A percentile compares a stretch with the other conserved stretches of the same genome.
Conservation (phyloP, 1,284 basidiomycete species). For the Bjerkandera adusta region DNA sequence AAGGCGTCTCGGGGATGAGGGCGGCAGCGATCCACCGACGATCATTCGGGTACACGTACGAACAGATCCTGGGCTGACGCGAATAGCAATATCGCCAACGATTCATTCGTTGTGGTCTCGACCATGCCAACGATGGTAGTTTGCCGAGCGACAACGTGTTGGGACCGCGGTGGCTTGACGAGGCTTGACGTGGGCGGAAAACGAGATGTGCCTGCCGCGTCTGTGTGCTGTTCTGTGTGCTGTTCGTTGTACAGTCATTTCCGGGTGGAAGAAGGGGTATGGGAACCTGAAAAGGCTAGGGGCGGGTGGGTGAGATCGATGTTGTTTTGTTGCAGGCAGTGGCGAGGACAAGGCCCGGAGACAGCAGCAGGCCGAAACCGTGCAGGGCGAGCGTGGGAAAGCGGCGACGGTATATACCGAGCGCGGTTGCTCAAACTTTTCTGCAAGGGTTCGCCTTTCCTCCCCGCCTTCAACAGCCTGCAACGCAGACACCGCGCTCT, state of each 20-base stretch:
- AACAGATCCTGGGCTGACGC: too few relatives aligned
- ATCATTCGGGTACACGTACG: too few relatives aligned
- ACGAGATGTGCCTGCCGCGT: background rate
- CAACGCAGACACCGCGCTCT: constrained; percentile 9
- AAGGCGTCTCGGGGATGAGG: too few relatives aligned
- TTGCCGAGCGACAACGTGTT: too few relatives aligned
- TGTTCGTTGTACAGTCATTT: background rate
- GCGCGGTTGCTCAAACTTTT: constrained; percentile 7
- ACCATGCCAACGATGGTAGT: too few relatives aligned
- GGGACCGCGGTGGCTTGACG: too few relatives aligned
- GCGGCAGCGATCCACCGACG: too few relatives aligned
- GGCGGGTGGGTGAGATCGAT: background rate
- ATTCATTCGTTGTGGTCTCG: too few relatives aligned
- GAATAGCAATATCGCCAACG: too few relatives aligned
- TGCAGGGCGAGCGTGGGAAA: constrained; percentile 13
- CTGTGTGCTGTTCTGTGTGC: background rate
- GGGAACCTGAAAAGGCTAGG: background rate
- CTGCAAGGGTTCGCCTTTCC: constrained; percentile 16
- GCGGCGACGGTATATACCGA: constrained; percentile 11
- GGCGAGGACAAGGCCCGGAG: background rate
- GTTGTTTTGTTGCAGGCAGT: background rate
- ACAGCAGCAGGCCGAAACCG: constrained; percentile 1
- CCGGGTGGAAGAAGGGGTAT: background rate
- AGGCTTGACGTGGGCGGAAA: too few relatives aligned
- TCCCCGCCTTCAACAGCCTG: constrained; percentile 11